Conservation (phyloP, 371 early-diverging fungal species). For the Rhizoclosmatium hyalinum region DNA sequence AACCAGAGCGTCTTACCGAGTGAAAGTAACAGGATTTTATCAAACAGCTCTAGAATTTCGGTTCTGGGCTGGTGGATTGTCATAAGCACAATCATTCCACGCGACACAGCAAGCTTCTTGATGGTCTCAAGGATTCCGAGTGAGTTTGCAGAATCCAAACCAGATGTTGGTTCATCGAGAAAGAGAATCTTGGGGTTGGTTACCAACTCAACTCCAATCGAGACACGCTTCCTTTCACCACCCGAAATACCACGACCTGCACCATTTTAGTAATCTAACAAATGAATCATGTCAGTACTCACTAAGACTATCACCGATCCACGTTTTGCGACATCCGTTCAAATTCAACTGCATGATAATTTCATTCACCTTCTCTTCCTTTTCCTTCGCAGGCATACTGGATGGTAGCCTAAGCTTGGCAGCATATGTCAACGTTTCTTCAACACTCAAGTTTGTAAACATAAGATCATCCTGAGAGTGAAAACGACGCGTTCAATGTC, state of each 20-base stretch:
- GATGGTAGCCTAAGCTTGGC: conserved; percentile 82
- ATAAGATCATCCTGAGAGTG: conserved; percentile 83
- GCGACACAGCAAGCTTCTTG: conserved; percentile 62
- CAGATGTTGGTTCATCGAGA: conserved; percentile 74
- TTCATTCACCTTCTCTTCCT: conserved; percentile 68
- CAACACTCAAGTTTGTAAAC: conserved; percentile 74
- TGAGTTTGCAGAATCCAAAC: conserved; percentile 94
- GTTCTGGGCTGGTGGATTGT: conserved; percentile 97
- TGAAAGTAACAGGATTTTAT: conserved; percentile 78
- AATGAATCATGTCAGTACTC: neutral
- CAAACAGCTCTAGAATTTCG: conserved; percentile 89
- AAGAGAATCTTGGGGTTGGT: conserved; percentile 70
- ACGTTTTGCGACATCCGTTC: conserved; percentile 64
- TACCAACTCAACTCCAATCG: conserved; percentile 88
- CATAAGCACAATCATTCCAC: conserved; percentile 60
- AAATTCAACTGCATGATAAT: conserved; percentile 77
- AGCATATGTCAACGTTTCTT: conserved; percentile 84
- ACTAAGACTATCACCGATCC: conserved; percentile 63
- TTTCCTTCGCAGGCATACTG: conserved; percentile 57
- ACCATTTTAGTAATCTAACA: conserved; percentile 38
- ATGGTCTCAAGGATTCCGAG: conserved; percentile 58
- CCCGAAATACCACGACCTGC: conserved; percentile 66
- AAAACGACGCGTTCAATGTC: neutral
- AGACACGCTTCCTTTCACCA: conserved; percentile 89
- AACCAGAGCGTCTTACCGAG: conserved; percentile 47